These are phyloP conservation scores for Cicer bijugum DNA, from an alignment of 306 rosid species.

Conservation along the genomic window DNA sequence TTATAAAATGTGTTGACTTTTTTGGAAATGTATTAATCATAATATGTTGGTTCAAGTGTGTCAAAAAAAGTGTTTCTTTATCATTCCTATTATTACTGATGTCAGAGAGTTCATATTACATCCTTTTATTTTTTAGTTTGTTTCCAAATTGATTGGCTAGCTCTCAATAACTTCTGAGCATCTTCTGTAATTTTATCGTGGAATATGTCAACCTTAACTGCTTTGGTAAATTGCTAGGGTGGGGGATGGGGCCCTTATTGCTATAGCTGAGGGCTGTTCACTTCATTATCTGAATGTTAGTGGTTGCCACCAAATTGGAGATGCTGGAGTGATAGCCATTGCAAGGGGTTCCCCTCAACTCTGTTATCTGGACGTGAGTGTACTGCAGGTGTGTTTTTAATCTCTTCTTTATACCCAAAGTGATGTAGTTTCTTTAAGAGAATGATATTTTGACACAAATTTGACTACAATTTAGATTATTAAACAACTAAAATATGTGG, in stretches of 20 bases:
- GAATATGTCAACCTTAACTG: slow-evolving; percentile 28
- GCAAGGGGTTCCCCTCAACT: slow-evolving; percentile 92
- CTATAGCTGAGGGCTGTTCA: slow-evolving; percentile 78
- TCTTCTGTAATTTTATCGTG: background rate
- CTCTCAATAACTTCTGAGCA: slow-evolving; percentile 32
- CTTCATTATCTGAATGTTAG: slow-evolving; percentile 85
- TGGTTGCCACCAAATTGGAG: slow-evolving; percentile 92
- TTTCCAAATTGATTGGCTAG: slow-evolving; percentile 3
- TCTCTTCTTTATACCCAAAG: slow-evolving; percentile 32
- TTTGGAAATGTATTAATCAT: background rate
- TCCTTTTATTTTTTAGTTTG: slow-evolving; percentile 9
- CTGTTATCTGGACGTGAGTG: slow-evolving; percentile 75
- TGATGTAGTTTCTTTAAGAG: background rate
- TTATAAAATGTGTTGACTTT: background rate
- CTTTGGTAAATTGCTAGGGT: slow-evolving; percentile 59
- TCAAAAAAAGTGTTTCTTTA: background rate
- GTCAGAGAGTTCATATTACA: background rate
- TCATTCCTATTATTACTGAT: background rate
- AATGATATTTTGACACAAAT: no score
- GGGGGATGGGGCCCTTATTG: slow-evolving; percentile 86
- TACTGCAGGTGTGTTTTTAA: slow-evolving; percentile 71
- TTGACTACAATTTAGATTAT: no score
- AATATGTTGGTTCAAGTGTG: background rate
- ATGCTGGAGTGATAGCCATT: slow-evolving; percentile 85
- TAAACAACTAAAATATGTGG: no score